Evolutionary conservation across 257 asterid genomes (phyloP).

Genomic region (Catharanthus roseus): DNA sequence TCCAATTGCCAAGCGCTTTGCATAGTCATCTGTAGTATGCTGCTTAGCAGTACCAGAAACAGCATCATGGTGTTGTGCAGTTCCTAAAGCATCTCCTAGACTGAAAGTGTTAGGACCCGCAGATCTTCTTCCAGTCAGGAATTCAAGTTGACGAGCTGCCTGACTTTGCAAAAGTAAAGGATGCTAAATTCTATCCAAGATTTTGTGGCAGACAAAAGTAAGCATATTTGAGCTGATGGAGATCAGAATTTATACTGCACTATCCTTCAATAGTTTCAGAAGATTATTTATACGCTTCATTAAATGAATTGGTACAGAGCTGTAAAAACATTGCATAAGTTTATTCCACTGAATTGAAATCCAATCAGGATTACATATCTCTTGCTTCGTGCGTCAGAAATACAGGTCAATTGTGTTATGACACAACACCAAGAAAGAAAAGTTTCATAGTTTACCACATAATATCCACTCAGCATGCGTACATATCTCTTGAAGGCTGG

Average conservation of each 20-base stretch:
- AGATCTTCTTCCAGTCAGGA: conserved; percentile 49
- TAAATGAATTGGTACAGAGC: background rate
- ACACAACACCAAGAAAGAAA: background rate
- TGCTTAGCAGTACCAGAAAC: conserved; percentile 76
- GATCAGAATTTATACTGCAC: background rate
- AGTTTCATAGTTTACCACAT: conserved; percentile 38
- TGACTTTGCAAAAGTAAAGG: conserved; percentile 13
- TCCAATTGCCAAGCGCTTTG: conserved; percentile 83
- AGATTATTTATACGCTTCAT: background rate
- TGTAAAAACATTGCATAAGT: background rate
- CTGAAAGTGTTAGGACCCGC: conserved; percentile 41
- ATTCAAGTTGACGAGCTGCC: conserved; percentile 93
- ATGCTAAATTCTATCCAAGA: background rate
- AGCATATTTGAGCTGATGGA: background rate
- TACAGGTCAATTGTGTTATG: background rate
- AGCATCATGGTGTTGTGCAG: conserved; percentile 91
- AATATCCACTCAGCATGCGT: conserved; percentile 73
- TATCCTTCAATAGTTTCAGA: background rate
- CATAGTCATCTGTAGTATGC: conserved; percentile 85
- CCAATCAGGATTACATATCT: background rate
- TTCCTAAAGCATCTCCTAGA: conserved; percentile 71
- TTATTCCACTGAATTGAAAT: background rate
- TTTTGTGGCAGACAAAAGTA: background rate
- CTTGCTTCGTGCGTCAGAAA: background rate
- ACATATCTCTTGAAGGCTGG: conserved; percentile 72